Evolutionary conservation across 2,329 filamentous ascomycete genomes (phyloP), one percentile per base, ranked within the genome.

Genomic region (Fusarium temperatum): DNA sequence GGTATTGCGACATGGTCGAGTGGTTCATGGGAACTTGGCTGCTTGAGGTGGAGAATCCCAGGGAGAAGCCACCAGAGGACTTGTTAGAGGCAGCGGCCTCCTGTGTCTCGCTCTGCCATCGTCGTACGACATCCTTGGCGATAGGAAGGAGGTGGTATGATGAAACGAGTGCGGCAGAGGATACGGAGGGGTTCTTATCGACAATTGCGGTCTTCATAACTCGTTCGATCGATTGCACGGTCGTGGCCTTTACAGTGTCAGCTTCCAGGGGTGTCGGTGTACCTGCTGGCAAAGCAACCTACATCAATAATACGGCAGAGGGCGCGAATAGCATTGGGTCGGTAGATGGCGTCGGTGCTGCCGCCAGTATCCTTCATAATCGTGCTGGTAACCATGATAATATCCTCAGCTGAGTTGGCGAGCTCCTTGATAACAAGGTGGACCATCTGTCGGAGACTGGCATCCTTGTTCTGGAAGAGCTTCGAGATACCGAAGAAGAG

Each of bases 341-440:
- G 90, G 87, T 95, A 98, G 64, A 98, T 91, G 60, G 95, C 93
- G 81, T 98, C 96, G 80, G 94, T 98, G 80, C 95, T 94, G 73
- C 97, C 95, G 59, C 95, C 95, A 17, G 96, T 98, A 83, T 99
- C 96, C 88, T 99, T 99, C 96, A 98, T 99, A 78, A 99, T 98
- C 78, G 96, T 98, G 85, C 94, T 97, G 24, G 96, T 99, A 72
- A 98, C 96, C 96, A 99, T 98, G 83, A 99, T 99, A 75, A 98
- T 97, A 88, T 99, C 96, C 86, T 98, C 95, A 67, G 96, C 96
- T 30, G 95, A 98, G 83, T 92, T 91, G 77, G 96, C 94, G 80
- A 99, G 89, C 89, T 99, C 96, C 90, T 98, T 99, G 87, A 98
- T 94, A 82, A 98, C 92, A 76, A 98, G 89, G 86, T 98, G 97